Evolutionary conservation across 345 rosid genomes (phyloP).

Genomic region (Eutrema japonicum): DNA sequence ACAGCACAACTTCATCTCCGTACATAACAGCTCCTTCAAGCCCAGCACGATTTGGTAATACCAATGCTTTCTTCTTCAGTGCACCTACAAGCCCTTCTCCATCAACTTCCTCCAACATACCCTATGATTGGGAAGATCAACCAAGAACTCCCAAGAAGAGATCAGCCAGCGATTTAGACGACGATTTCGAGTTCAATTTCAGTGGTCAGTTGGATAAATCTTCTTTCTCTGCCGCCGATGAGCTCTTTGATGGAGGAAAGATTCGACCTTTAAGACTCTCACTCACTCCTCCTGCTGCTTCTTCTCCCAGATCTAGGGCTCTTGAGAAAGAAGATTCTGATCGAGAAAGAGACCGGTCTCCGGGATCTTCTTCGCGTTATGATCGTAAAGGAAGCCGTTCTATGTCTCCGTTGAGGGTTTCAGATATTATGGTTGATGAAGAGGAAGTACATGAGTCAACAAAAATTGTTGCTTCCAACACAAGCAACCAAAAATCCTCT

Average conservation of each 20-base stretch:
- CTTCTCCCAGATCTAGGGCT: constrained; percentile 53
- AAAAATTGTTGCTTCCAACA: constrained; percentile 41
- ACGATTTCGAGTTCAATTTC: constrained; percentile 78
- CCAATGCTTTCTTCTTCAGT: constrained; percentile 50
- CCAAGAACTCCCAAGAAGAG: constrained; percentile 34
- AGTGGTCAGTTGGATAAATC: constrained; percentile 71
- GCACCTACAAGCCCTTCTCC: constrained; percentile 78
- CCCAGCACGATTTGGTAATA: constrained; percentile 72
- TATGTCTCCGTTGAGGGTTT: constrained; percentile 74
- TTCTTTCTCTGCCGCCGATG: constrained; percentile 78
- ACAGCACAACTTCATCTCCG: constrained; percentile 83
- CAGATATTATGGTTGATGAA: constrained; percentile 58
- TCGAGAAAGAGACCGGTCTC: constrained; percentile 43
- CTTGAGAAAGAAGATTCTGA: constrained; percentile 45
- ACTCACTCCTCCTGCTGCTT: constrained; percentile 40
- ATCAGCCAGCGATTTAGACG: constrained; percentile 42
- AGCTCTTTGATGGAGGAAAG: constrained; percentile 87
- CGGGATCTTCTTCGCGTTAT: constrained; percentile 39
- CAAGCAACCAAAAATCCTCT: constrained; percentile 48
- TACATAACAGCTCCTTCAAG: constrained; percentile 98
- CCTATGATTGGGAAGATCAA: constrained; percentile 30
- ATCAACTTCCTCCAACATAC: constrained; percentile 39
- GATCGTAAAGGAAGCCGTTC: constrained; percentile 74
- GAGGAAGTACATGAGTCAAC: constrained; percentile 43
- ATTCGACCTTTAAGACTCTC: constrained; percentile 70